phyloP scores from a whole-genome alignment of 352 stramenopile genomes.

The Thalassiosira hispida region DNA sequence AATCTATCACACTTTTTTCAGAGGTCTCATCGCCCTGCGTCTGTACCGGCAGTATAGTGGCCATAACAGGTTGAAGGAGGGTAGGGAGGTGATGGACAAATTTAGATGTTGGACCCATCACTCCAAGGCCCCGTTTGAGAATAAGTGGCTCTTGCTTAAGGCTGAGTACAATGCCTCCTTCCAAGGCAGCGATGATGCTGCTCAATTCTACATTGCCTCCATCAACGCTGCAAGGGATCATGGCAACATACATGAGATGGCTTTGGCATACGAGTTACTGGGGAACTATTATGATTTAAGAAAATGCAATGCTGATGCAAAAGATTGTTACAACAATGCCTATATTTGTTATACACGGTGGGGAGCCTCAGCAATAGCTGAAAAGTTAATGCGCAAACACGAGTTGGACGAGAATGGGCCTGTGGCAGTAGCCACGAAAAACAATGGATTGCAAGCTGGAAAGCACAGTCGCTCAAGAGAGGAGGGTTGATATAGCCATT shows the following conservation, averaged over 20 bases:
- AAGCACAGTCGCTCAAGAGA: no score
- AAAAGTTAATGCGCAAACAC: slow-evolving; percentile 12
- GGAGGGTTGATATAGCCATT: no score
- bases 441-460: no score
- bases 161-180: no score
- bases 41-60: slow-evolving; percentile 13
- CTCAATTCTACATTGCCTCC: background rate
- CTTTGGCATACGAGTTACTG: slow-evolving; percentile 1
- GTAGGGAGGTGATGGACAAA: slow-evolving; percentile 9
- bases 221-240: slow-evolving; percentile 5
- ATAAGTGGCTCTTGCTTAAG: slow-evolving; percentile 8
- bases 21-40: slow-evolving; percentile 14
- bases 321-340: background rate
- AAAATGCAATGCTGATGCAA: background rate
- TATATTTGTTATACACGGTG: background rate
- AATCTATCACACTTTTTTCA: slow-evolving; percentile 28
- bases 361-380: background rate
- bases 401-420: slow-evolving; percentile 1
- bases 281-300: slow-evolving; percentile 2
- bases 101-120: slow-evolving; percentile 10
- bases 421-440: background rate
- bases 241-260: slow-evolving; percentile 15
- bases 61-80: slow-evolving; percentile 10
- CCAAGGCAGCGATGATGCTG: no score
- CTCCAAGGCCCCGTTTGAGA: slow-evolving; percentile 14